A percentile compares a stretch with the other conserved stretches of the same genome.
These are phyloP conservation scores for Lentinula novae-zelandiae DNA, from an alignment of 1,284 basidiomycete species.

Conservation along the genomic window DNA sequence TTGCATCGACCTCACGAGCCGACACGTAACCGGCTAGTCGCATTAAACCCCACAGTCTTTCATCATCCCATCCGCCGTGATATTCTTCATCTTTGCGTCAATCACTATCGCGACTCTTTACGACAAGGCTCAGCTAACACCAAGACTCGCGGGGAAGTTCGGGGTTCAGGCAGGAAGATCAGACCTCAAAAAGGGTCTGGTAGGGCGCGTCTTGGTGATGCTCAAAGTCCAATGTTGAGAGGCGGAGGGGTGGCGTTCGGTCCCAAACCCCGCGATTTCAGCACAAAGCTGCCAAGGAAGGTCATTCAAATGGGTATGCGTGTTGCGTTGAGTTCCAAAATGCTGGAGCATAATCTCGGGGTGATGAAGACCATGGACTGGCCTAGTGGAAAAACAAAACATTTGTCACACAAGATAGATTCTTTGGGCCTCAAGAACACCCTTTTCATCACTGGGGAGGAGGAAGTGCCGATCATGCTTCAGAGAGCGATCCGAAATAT, in stretches of 20 bases:
- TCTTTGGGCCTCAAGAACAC: slow-evolving; percentile 63
- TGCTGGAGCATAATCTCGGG: slow-evolving; percentile 72
- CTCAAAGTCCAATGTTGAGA: slow-evolving; percentile 83
- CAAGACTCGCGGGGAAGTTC: slow-evolving; percentile 88
- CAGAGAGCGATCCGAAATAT: slow-evolving; percentile 62
- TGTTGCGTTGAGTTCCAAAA: slow-evolving; percentile 79
- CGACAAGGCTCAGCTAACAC: slow-evolving; percentile 90
- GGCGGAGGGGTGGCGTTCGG: slow-evolving; percentile 93
- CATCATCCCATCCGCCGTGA: slow-evolving; percentile 84
- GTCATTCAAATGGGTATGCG: slow-evolving; percentile 92
- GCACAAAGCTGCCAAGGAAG: slow-evolving; percentile 86
- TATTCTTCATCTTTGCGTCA: slow-evolving; percentile 90
- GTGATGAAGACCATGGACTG: slow-evolving; percentile 73
- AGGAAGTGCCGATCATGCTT: slow-evolving; percentile 51
- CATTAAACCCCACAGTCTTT: slow-evolving; percentile 84
- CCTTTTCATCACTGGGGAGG: slow-evolving; percentile 67
- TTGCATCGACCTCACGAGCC: slow-evolving; percentile 21
- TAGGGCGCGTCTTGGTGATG: slow-evolving; percentile 85
- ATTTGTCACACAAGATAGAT: slow-evolving; percentile 55
- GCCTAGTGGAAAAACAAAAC: slow-evolving; percentile 66
- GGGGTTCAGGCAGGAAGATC: slow-evolving; percentile 86
- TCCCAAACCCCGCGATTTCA: slow-evolving; percentile 87
- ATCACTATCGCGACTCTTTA: slow-evolving; percentile 85
- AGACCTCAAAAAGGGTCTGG: slow-evolving; percentile 92
- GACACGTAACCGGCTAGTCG: slow-evolving; percentile 48